Conservation (phyloP, 441 rosid species). For the Pelargonium cotyledonis region DNA sequence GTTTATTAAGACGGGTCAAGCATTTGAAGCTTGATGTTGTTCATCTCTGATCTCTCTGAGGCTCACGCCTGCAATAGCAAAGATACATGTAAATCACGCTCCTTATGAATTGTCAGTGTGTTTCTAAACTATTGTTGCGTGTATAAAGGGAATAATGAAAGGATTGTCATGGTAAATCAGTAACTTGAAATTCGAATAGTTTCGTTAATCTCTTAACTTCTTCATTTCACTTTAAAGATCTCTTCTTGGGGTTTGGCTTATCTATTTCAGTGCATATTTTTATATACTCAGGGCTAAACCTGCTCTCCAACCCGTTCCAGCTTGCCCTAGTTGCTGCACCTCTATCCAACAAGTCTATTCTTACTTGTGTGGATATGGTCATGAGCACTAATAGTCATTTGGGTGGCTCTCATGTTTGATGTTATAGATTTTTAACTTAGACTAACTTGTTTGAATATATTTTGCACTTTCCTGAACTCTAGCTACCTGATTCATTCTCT, state of each 20-base stretch:
- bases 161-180: neutral
- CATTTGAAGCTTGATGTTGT: neutral
- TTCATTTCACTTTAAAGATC: neutral
- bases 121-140: too few species aligned
- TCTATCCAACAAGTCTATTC: neutral
- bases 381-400: neutral
- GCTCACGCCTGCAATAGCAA: neutral
- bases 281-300: neutral
- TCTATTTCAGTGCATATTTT: constrained; percentile 2
- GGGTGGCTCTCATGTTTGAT: constrained; percentile 9
- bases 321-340: constrained; percentile 5
- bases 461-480: constrained; percentile 3
- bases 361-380: neutral
- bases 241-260: neutral
- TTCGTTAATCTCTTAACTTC: neutral
- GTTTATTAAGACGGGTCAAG: neutral
- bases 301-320: neutral
- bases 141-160: too few species aligned
- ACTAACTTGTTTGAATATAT: neutral
- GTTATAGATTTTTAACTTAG: neutral
- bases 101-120: neutral
- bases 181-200: neutral
- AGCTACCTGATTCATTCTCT: constrained; percentile 4
- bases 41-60: neutral
- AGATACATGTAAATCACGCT: neutral